Evolutionary conservation across 148 eudicot genomes (phyloP).

Genomic region (Arctostaphylos glauca): DNA sequence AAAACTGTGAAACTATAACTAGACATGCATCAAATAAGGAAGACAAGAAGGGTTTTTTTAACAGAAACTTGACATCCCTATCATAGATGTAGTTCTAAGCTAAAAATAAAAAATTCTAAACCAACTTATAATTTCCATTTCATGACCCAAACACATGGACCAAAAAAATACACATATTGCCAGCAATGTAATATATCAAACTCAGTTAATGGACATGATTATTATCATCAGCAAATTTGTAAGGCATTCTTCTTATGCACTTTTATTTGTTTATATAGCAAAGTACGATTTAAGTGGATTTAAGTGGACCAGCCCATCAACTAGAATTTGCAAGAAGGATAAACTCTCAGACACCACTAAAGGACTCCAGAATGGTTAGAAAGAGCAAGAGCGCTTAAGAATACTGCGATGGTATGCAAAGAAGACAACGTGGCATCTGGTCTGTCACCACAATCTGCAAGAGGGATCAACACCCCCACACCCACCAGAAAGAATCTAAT

Average conservation of each 20-base stretch:
- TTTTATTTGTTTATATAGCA: background rate
- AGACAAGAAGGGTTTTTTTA: background rate
- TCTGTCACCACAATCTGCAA: background rate
- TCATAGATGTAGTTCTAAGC: background rate
- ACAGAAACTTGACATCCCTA: background rate
- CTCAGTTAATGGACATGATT: background rate
- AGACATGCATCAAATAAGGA: background rate
- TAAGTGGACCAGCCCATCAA: background rate
- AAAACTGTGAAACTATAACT: background rate
- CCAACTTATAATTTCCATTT: background rate
- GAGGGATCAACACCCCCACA: background rate
- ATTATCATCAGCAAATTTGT: background rate
- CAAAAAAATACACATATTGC: too few relatives aligned
- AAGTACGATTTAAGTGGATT: too few relatives aligned
- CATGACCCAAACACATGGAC: background rate
- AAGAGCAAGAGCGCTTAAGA: too few relatives aligned
- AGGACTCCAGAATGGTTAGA: too few relatives aligned
- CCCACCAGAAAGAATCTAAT: background rate
- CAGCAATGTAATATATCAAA: too few relatives aligned
- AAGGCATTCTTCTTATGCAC: background rate
- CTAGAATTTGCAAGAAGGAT: background rate
- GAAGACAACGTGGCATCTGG: too few relatives aligned
- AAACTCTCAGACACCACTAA: background rate
- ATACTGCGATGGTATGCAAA: too few relatives aligned
- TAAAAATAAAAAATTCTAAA: background rate